Evolutionary conservation across 2,329 filamentous ascomycete species (phyloP).

Genomic region (Peltaster fructicola): DNA sequence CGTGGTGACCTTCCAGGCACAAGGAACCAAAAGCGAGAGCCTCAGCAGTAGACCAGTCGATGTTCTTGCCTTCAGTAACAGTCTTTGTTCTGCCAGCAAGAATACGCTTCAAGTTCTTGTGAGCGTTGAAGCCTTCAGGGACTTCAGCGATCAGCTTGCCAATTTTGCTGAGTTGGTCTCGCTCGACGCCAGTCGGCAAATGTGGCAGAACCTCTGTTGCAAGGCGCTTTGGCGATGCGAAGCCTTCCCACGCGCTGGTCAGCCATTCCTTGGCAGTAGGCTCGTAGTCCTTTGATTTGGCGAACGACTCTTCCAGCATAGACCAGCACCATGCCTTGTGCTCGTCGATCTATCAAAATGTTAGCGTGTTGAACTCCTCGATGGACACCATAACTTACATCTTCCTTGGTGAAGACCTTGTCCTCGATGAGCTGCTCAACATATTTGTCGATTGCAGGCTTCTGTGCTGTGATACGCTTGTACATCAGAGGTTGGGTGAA

Average conservation of each 20-base stretch:
- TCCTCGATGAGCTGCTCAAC: conserved; percentile 78
- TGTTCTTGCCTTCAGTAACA: conserved; percentile 77
- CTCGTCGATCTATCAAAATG: conserved; percentile 49
- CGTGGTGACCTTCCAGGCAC: conserved; percentile 84
- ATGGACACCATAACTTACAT: no score
- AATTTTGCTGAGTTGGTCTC: conserved; percentile 60
- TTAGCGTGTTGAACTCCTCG: conserved; percentile 41
- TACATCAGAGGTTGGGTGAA: conserved; percentile 99
- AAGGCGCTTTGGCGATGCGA: conserved; percentile 97
- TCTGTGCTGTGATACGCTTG: conserved; percentile 81
- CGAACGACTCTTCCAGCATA: conserved; percentile 95
- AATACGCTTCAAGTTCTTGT: conserved; percentile 96
- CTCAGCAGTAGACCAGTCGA: conserved; percentile 95
- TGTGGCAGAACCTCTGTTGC: conserved; percentile 88
- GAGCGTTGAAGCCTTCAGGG: conserved; percentile 73
- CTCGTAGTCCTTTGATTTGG: conserved; percentile 93
- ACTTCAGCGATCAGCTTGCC: conserved; percentile 59
- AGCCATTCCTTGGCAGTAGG: conserved; percentile 96
- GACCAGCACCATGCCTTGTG: conserved; percentile 99
- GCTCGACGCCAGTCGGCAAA: conserved; percentile 64
- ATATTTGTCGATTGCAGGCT: conserved; percentile 77
- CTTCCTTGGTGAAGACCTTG: conserved; percentile 90
- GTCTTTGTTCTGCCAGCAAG: conserved; percentile 78
- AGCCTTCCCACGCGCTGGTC: conserved; percentile 96
- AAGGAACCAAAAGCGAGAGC: conserved; percentile 86